Conservation (phyloP, 2,329 filamentous ascomycete genomes). For the Xylariaceae sp. region DNA sequence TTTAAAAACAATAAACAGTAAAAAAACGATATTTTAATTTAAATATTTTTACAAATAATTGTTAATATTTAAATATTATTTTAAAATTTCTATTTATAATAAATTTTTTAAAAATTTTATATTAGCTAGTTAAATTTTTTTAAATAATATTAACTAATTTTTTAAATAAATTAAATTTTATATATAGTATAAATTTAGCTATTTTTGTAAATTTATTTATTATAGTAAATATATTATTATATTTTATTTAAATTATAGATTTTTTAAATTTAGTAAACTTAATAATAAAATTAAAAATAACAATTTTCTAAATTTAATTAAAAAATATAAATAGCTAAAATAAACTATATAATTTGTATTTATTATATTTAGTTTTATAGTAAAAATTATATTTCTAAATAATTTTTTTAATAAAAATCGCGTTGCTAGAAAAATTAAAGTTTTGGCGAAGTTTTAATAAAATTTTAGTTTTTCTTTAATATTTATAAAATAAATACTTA, state of each 20-base stretch:
- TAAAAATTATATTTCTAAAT: neutral
- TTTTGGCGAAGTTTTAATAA: neutral
- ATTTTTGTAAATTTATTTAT: neutral
- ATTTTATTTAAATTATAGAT: neutral
- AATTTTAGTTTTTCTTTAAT: neutral
- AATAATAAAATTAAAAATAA: no score
- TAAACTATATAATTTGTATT: neutral
- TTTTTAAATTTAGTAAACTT: no score
- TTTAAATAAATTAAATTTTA: no score
- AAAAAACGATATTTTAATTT: neutral
- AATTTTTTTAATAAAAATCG: neutral
- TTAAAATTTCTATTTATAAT: no score
- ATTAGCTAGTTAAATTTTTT: no score
- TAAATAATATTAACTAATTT: no score
- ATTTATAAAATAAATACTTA: neutral
- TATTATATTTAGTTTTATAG: neutral
- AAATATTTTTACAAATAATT: neutral
- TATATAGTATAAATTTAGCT: neutral
- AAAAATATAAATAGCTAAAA: no score
- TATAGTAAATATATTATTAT: neutral
- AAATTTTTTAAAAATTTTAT: no score
- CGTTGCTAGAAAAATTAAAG: neutral
- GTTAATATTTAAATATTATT: neutral
- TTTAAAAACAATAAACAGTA: neutral
- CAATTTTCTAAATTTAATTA: no score